These are phyloP conservation scores for Volvox carteri DNA, from an alignment of 163 green algal species.

Conservation along the genomic window DNA sequence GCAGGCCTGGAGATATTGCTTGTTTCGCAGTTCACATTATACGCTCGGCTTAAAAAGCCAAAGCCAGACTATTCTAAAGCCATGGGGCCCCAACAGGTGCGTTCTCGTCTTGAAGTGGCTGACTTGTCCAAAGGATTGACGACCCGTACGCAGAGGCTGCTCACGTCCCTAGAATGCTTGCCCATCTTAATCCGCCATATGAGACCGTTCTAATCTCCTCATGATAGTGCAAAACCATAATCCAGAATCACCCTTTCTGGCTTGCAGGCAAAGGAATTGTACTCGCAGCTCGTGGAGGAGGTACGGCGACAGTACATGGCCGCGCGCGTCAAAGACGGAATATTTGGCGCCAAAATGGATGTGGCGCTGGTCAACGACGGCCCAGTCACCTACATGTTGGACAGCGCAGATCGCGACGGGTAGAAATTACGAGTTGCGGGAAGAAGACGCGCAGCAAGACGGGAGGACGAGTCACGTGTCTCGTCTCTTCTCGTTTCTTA, in stretches of 20 bases:
- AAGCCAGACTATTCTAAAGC: slow-evolving; percentile 65
- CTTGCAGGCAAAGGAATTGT: slow-evolving; percentile 45
- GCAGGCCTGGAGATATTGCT: not conserved
- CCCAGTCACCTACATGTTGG: slow-evolving; percentile 56
- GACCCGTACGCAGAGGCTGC: too few relatives aligned
- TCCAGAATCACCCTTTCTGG: too few relatives aligned
- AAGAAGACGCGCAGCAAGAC: too few relatives aligned
- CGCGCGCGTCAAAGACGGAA: slow-evolving; percentile 57
- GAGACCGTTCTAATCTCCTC: too few relatives aligned
- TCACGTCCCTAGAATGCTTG: too few relatives aligned
- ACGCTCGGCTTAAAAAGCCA: slow-evolving; percentile 65
- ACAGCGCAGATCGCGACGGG: slow-evolving; percentile 35
- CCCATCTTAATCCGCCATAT: too few relatives aligned
- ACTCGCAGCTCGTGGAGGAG: slow-evolving; percentile 50
- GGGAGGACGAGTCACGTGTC: too few relatives aligned
- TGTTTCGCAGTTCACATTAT: slow-evolving; percentile 69
- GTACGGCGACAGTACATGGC: slow-evolving; percentile 47
- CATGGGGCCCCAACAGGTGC: slow-evolving; percentile 31
- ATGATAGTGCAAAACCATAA: too few relatives aligned
- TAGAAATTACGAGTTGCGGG: too few relatives aligned
- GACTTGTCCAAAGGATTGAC: too few relatives aligned
- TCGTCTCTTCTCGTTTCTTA: too few relatives aligned
- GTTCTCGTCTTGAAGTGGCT: not conserved
- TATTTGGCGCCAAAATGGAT: slow-evolving; percentile 68
- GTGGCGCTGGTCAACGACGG: slow-evolving; percentile 63